These are phyloP conservation scores for Aaosphaeria arxii DNA, from an alignment of 2,329 filamentous ascomycete genomes.

Conservation along the genomic window DNA sequence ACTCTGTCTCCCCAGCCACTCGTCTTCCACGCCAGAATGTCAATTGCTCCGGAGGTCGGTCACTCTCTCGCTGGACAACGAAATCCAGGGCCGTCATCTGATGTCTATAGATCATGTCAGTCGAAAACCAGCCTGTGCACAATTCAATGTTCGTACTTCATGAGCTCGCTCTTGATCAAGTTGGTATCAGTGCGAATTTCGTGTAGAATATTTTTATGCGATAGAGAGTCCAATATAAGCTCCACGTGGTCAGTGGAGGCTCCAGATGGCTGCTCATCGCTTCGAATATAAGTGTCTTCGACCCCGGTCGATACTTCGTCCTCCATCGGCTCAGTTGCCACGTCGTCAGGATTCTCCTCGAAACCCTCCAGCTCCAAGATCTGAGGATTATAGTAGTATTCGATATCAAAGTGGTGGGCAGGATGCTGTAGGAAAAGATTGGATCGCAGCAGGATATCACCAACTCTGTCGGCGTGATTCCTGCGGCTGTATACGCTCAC, in stretches of 20 bases:
- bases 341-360: conserved; percentile 2
- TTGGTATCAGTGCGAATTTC: not conserved
- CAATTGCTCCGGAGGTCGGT: conserved; percentile 25
- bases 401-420: conserved; percentile 1
- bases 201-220: not conserved
- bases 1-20: not conserved
- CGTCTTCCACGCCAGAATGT: conserved; percentile 18
- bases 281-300: not conserved
- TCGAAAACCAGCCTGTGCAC: conserved; percentile 12
- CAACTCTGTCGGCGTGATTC: conserved; percentile 8
- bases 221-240: not conserved
- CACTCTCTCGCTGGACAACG: conserved; percentile 27
- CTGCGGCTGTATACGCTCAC: not conserved
- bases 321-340: conserved; percentile 2
- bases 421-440: conserved; percentile 6
- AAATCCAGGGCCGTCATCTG: conserved; percentile 28
- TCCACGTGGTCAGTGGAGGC: not conserved
- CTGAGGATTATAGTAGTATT: conserved; percentile 9
- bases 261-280: not conserved
- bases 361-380: conserved; percentile 8
- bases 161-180: conserved; percentile 3
- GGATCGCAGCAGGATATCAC: conserved; percentile 2
- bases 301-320: not conserved
- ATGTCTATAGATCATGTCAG: conserved; percentile 16
- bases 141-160: conserved; percentile 7